A percentile compares a stretch with the other conserved stretches of the same genome.
phyloP scores from a whole-genome alignment of 2,329 filamentous ascomycete genomes.

The Penicillium sp. region DNA sequence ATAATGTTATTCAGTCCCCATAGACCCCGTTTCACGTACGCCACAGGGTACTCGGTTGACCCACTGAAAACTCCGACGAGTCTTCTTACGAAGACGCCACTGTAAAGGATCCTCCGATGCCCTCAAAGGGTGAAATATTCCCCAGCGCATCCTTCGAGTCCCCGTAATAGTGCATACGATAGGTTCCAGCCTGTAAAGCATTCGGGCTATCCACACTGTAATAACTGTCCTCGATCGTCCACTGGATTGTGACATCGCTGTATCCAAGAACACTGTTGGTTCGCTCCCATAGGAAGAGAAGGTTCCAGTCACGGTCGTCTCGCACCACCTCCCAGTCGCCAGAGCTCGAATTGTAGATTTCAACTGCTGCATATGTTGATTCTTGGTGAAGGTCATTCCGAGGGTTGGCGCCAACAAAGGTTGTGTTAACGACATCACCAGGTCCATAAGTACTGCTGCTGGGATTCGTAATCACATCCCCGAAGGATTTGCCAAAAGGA shows the following conservation, averaged over 20 bases:
- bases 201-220: constrained; percentile 39
- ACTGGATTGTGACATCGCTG: constrained; percentile 75
- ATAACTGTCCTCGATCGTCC: constrained; percentile 69
- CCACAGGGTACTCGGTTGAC: background rate
- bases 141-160: constrained; percentile 70
- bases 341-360: constrained; percentile 53
- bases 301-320: constrained; percentile 78
- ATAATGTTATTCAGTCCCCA: background rate
- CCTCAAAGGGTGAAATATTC: constrained; percentile 67
- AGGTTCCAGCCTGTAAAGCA: constrained; percentile 58
- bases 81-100: constrained; percentile 24
- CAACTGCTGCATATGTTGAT: constrained; percentile 74
- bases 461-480: constrained; percentile 59
- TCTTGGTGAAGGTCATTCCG: constrained; percentile 82
- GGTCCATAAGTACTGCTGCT: constrained; percentile 55
- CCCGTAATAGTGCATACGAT: constrained; percentile 80
- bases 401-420: constrained; percentile 85
- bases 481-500: constrained; percentile 68
- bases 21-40: constrained; percentile 1
- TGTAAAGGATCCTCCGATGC: constrained; percentile 55
- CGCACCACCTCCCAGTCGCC: constrained; percentile 65
- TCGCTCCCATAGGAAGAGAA: constrained; percentile 78
- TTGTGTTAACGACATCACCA: constrained; percentile 64
- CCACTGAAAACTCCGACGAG: background rate
- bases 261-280: constrained; percentile 68